Conservation (phyloP, 2,329 filamentous ascomycete species). For the Aureobasidium melanogenum region DNA sequence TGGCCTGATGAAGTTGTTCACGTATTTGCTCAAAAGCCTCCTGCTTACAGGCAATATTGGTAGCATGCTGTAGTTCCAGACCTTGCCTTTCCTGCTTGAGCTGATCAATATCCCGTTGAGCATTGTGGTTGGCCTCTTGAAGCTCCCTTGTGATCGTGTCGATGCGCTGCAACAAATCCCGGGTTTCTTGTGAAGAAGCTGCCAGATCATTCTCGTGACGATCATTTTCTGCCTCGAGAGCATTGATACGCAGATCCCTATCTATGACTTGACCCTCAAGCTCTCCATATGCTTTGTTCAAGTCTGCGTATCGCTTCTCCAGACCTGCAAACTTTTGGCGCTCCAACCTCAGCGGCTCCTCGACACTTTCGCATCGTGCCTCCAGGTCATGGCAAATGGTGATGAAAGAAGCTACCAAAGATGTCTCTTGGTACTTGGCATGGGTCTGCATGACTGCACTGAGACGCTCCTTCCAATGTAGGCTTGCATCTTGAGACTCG, state of each 20-base stretch:
- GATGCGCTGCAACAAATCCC: conserved; percentile 28
- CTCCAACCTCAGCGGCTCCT: conserved; percentile 44
- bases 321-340: conserved; percentile 28
- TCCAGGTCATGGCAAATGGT: conserved; percentile 50
- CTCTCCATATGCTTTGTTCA: conserved; percentile 27
- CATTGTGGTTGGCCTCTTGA: conserved; percentile 25
- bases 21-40: conserved; percentile 36
- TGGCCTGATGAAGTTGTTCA: conserved; percentile 22
- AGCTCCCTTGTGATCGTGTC: conserved; percentile 29
- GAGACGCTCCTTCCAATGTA: conserved; percentile 43
- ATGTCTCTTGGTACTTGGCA: conserved; percentile 36
- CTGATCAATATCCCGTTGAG: conserved; percentile 32
- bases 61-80: conserved; percentile 35
- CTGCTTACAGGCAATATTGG: conserved; percentile 35
- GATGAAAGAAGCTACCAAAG: conserved; percentile 40
- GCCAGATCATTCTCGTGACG: conserved; percentile 30
- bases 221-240: conserved; percentile 33
- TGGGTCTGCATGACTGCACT: conserved; percentile 35
- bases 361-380: conserved; percentile 44
- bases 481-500: conserved; percentile 22
- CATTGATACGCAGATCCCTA: conserved; percentile 27
- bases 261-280: conserved; percentile 31
- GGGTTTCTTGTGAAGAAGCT: conserved; percentile 28
- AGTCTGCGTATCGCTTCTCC: conserved; percentile 28
- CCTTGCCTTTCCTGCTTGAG: conserved; percentile 34